These are phyloP conservation scores for Trichomonascaceae sp. DNA, from an alignment of 1,139 yeast genomes.

Conservation along the genomic window DNA sequence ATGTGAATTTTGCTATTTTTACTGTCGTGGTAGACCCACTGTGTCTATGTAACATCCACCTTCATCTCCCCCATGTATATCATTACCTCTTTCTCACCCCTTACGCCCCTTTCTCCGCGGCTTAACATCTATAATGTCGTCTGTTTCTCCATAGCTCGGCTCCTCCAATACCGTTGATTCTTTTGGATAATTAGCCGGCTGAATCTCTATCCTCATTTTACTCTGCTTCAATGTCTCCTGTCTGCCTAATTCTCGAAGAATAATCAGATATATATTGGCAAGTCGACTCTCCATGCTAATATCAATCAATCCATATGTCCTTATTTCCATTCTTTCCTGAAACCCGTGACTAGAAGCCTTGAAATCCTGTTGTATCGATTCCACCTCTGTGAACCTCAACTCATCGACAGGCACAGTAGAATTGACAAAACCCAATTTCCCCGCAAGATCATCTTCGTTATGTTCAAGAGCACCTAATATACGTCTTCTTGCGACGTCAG, in stretches of 20 bases:
- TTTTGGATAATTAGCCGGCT: constrained; percentile 4
- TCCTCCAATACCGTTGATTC: constrained; percentile 10
- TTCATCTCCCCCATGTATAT: no score
- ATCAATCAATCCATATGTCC: constrained; percentile 14
- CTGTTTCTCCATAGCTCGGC: constrained; percentile 5
- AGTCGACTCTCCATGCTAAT: constrained; percentile 10
- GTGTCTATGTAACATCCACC: no score
- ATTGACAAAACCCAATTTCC: constrained; percentile 15
- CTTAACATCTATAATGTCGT: constrained; percentile 12
- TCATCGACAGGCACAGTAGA: not conserved
- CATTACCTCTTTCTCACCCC: not conserved
- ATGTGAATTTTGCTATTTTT: no score
- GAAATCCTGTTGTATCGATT: constrained; percentile 23
- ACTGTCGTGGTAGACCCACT: no score
- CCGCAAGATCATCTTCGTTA: constrained; percentile 23
- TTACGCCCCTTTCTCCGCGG: not conserved
- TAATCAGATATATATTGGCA: constrained; percentile 19
- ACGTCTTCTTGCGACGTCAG: constrained; percentile 19
- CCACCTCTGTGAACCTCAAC: constrained; percentile 19
- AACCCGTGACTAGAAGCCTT: constrained; percentile 20
- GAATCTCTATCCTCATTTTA: constrained; percentile 20
- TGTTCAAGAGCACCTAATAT: constrained; percentile 21
- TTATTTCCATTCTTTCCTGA: constrained; percentile 21
- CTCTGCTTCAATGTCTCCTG: constrained; percentile 10
- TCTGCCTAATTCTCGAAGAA: constrained; percentile 8